Evolutionary conservation across 768 basidiomycete genomes (phyloP), one percentile per base, ranked within the genome.

Genomic region (Rhodosporidiobolus odoratus): DNA sequence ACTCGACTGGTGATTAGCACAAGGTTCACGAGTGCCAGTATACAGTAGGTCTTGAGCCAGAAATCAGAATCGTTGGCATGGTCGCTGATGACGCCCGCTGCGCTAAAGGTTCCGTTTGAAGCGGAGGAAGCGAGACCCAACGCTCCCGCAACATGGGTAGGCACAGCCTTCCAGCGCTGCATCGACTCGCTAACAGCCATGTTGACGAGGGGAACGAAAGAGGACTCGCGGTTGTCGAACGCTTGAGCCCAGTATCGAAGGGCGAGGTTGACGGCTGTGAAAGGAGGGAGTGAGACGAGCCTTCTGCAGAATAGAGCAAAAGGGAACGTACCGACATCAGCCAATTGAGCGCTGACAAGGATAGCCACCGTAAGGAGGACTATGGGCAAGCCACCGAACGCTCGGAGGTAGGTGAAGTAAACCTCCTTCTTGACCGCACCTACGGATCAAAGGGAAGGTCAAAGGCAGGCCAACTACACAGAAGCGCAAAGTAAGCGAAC

Each of bases 31-130:
- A 76, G 25, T 45, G 70, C 67, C 66, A 77, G 41, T 71, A 72
- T 21, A 75, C 78, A 58, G 76, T 79, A 69, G 75, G 76, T 13
- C 72, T 68, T 21, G 68, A 79, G 58, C 77, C 78, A 63, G 71
- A 72, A 63, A 74, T 71, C 69, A 21, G 69, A 40, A 9, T 41
- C 38, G 38, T 34, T 37, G 53, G 23, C 30, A 38, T 19, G 66
- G 5, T 19, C 34, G 2, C 16, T 50, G 25, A 19, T 61, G 38
- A 57, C 27, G 5, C 12, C 35, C 27, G 53, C 21, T 13, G 23
- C 48, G 48, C n/a, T 12, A n/a, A 41, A 2, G 27, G 27, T 32
- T 35, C 30, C 61, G 43, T n/a, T 58, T 16, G 40, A 27, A 59
- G 34, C 56, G 37, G 21, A 41, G 30, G 30, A 23, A 23, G 27